These are phyloP conservation scores for Fusarium redolens DNA, from an alignment of 2,329 filamentous ascomycete species.

Conservation along the genomic window DNA sequence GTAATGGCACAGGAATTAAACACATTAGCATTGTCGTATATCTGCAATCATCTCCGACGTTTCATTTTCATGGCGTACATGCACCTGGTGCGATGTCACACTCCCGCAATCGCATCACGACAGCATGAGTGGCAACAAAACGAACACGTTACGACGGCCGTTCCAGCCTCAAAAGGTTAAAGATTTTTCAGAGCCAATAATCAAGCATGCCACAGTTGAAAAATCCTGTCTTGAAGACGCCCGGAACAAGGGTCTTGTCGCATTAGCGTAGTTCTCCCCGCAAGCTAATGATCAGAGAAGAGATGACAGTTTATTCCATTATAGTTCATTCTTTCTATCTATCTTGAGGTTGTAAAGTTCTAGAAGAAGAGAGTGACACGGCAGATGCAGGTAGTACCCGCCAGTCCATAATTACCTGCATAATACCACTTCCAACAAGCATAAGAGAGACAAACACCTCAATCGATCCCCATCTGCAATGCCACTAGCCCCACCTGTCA, in stretches of 20 bases:
- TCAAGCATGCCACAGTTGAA: background rate
- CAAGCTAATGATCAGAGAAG: background rate
- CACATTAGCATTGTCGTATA: rapidly evolving
- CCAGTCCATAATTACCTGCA: background rate
- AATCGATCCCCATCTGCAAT: background rate
- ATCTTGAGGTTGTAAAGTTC: too few relatives aligned
- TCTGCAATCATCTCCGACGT: background rate
- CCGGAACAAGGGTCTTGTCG: background rate
- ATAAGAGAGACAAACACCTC: background rate
- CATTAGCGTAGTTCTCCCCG: conserved; percentile 30
- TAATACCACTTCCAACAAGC: background rate
- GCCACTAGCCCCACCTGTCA: background rate
- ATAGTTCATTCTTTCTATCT: too few relatives aligned
- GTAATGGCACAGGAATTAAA: background rate
- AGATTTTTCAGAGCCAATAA: background rate
- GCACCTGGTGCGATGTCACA: background rate
- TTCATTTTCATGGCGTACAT: background rate
- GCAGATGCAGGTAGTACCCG: background rate
- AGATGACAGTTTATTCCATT: background rate
- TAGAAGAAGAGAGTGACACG: too few relatives aligned
- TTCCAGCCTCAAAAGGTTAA: background rate
- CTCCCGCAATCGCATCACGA: background rate
- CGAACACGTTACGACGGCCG: background rate
- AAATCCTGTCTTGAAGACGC: background rate
- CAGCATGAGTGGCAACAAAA: background rate